A percentile compares a stretch with the other conserved stretches of the same genome.
phyloP scores from a whole-genome alignment of 108 stramenopile species.

The Skeletonema grethae region DNA sequence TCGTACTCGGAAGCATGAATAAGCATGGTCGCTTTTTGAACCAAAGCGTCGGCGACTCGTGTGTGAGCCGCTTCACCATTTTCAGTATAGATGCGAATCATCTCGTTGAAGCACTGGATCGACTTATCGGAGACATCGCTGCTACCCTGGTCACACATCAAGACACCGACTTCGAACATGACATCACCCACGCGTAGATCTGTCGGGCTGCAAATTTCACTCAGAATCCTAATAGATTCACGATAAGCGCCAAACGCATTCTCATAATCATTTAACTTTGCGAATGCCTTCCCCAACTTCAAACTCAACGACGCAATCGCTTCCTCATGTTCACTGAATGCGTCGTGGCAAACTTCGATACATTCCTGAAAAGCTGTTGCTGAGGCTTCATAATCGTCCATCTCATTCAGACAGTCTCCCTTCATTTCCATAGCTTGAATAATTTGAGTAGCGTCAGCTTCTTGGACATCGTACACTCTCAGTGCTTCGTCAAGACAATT shows the following conservation, averaged over 20 bases:
- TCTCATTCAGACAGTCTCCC: constrained; percentile 32
- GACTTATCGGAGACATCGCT: constrained; percentile 25
- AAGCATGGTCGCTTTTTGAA: constrained; percentile 41
- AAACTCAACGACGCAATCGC: constrained; percentile 25
- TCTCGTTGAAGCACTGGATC: constrained; percentile 39
- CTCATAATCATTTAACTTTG: constrained; percentile 36
- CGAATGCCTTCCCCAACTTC: constrained; percentile 32
- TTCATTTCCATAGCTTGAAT: constrained; percentile 34
- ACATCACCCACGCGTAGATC: constrained; percentile 41
- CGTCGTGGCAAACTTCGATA: constrained; percentile 4
- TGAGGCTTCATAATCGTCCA: constrained; percentile 19
- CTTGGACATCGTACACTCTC: constrained; percentile 20
- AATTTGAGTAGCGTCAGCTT: constrained; percentile 7
- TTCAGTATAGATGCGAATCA: constrained; percentile 31
- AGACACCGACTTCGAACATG: constrained; percentile 40
- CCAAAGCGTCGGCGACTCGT: constrained; percentile 32
- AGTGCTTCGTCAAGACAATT: constrained; percentile 38
- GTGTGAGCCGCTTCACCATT: constrained; percentile 22
- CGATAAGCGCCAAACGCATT: constrained; percentile 44
- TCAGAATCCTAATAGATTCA: constrained; percentile 24
- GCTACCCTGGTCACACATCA: constrained; percentile 27
- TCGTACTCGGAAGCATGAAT: constrained; percentile 35
- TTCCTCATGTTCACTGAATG: constrained; percentile 3
- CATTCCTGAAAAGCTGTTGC: constrained; percentile 27
- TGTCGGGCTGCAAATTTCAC: constrained; percentile 18